Base-by-base conservation (phyloP, 2,329 filamentous ascomycete species). In the Colletotrichum karsti region DNA sequence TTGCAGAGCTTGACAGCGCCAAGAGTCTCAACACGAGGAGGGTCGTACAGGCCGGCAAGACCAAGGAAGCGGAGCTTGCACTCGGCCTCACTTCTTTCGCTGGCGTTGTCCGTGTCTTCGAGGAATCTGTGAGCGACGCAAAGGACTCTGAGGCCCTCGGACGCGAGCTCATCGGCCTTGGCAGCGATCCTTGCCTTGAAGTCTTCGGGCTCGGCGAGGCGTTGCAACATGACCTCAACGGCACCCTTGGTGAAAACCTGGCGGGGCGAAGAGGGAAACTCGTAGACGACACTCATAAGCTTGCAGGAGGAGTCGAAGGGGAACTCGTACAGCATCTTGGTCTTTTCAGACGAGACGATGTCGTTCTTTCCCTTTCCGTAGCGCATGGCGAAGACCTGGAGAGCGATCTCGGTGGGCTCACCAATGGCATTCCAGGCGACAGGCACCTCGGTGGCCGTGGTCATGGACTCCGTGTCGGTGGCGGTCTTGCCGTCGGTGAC, bases 281-380 rank as follows among this genome's bases (percentile, higher is more conserved):
- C 77, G 46, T 91, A 92, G 28, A 93, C 85, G 54, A 93, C 91
- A 39, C 90, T 91, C 91, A 93, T 93, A 66, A 90, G 87, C 81
- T 93, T 93, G 77, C 91, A 87, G 39, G 88, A 88, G 0, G 91
- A 93, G 75, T 93, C 91, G 73, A 93, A 93, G 2, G 91, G 91
- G 60, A 91, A 91, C 73, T 93, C 92, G 2, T 88, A 86, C 9
- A 92, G 73, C 48, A 90, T 79, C 41, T 79, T 77, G 63, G 84
- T 83, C 24, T 76, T 72, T n/a, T 78, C 78, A 22, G 77, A 75
- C 55, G 66, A 67, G 55, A 69, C 15, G 51, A 69, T 46, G 4
- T 79, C 76, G 1, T 78, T 74, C 74, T 85, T 85, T 57, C 81
- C 83, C 67, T 85, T 84, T 30, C 85, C 84, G 72, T 93, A 93